Conservation (phyloP, 1,284 basidiomycete species). For the Malassezia brasiliensis region DNA sequence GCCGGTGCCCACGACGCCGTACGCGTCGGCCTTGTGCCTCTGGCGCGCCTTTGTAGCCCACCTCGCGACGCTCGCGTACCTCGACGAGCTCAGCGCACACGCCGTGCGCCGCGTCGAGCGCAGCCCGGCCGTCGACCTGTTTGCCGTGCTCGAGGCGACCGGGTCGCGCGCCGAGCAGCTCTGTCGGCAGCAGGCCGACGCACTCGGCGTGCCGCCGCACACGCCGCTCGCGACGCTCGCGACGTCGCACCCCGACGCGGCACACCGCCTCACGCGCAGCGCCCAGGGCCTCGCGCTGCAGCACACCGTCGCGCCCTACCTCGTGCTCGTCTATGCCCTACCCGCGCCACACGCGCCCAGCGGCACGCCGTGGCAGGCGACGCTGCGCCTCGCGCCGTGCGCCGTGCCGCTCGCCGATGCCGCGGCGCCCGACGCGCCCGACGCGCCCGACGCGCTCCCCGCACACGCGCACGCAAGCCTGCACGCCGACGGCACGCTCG, state of each 20-base stretch:
- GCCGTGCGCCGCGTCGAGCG: background rate
- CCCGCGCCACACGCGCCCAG: background rate
- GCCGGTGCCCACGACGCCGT: background rate
- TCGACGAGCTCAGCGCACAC: slow-evolving; percentile 6
- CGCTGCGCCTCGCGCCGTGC: slow-evolving; percentile 5
- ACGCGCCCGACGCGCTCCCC: background rate
- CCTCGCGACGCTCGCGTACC: slow-evolving; percentile 5
- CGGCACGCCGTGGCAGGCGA: background rate
- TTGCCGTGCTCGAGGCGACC: slow-evolving; percentile 2
- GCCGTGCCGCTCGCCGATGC: background rate
- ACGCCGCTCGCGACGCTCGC: background rate
- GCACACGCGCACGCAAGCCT: background rate
- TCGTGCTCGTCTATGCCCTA: background rate
- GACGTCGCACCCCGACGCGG: background rate
- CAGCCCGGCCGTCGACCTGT: background rate
- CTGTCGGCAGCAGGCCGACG: background rate
- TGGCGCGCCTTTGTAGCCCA: slow-evolving; percentile 1
- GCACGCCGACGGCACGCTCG: background rate
- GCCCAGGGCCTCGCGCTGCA: slow-evolving; percentile 7
- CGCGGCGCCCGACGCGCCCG: background rate
- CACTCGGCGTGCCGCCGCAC: background rate
- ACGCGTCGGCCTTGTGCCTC: background rate
- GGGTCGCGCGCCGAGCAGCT: background rate
- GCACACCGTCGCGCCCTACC: slow-evolving; percentile 6
- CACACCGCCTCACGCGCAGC: background rate